phyloP scores from a whole-genome alignment of 768 basidiomycete genomes.

The Russula sp. region DNA sequence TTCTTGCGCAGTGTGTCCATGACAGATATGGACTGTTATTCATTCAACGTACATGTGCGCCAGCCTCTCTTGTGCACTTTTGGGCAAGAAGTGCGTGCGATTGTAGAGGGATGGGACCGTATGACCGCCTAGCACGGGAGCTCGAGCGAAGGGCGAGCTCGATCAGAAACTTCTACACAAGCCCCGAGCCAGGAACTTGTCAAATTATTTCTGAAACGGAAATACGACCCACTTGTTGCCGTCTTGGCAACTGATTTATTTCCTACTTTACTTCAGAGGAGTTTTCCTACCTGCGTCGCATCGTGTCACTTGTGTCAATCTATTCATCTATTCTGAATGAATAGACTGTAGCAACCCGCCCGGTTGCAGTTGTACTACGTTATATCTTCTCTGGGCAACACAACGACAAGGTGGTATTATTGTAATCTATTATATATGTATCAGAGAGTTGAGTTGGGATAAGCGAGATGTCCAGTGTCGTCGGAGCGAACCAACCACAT shows the following conservation, averaged over 20 bases:
- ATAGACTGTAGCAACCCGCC: neutral
- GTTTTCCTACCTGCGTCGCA: constrained; percentile 2
- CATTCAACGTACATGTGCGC: too few relatives aligned
- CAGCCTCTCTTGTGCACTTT: too few relatives aligned
- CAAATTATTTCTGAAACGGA: constrained; percentile 47
- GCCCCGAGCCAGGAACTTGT: constrained; percentile 55
- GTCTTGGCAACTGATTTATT: neutral
- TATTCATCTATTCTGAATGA: neutral
- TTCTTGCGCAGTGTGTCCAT: too few relatives aligned
- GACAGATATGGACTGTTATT: too few relatives aligned
- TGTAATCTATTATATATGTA: constrained; percentile 1
- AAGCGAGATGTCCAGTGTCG: neutral
- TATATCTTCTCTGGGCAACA: constrained; percentile 12
- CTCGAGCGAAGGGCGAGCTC: constrained; percentile 50
- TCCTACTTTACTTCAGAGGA: constrained; percentile 10
- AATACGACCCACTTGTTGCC: constrained; percentile 13
- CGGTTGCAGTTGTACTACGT: constrained; percentile 4
- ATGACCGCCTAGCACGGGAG: neutral
- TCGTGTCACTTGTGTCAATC: neutral
- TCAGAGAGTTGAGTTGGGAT: neutral
- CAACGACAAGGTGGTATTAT: constrained; percentile 4
- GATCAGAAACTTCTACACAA: constrained; percentile 51
- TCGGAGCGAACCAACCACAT: neutral
- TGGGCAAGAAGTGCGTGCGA: too few relatives aligned
- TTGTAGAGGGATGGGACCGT: too few relatives aligned